phyloP scores from a whole-genome alignment of 2,329 filamentous ascomycete species.

The Trichophaea hybrida region DNA sequence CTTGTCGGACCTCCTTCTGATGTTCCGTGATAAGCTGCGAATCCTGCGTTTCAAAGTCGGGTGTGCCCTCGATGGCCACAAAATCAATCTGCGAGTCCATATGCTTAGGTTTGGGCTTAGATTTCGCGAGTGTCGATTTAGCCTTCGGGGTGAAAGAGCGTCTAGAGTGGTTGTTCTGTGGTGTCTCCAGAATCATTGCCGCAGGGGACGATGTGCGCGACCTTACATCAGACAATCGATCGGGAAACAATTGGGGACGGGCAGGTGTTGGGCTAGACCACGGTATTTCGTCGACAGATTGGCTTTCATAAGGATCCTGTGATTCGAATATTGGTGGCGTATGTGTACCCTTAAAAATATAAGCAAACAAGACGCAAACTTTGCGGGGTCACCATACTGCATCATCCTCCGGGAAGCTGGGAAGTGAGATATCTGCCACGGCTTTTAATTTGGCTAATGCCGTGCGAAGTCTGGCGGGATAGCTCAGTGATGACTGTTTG shows the following conservation, averaged over 20 bases:
- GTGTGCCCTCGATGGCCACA: conserved; percentile 47
- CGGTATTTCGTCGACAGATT: conserved; percentile 4
- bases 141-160: conserved; percentile 16
- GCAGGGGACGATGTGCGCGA: conserved; percentile 21
- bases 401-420: conserved; percentile 36
- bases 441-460: conserved; percentile 48
- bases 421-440: conserved; percentile 39
- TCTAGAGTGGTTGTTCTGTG: conserved; percentile 19
- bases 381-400: conserved; percentile 28
- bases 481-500: conserved; percentile 43
- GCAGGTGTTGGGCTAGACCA: conserved; percentile 23
- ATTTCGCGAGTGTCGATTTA: conserved; percentile 28
- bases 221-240: background rate
- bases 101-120: conserved; percentile 49
- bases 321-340: conserved; percentile 24
- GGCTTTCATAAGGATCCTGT: conserved; percentile 15
- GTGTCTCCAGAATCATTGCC: conserved; percentile 27
- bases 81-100: conserved; percentile 75
- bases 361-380: conserved; percentile 1
- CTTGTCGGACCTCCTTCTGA: conserved; percentile 64
- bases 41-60: conserved; percentile 37
- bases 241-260: conserved; percentile 17
- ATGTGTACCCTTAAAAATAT: conserved; percentile 10
- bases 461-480: conserved; percentile 48
- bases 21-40: conserved; percentile 65